These are phyloP conservation scores for Porcisia hertigi DNA, from an alignment of 208 protist species.

Conservation along the genomic window DNA sequence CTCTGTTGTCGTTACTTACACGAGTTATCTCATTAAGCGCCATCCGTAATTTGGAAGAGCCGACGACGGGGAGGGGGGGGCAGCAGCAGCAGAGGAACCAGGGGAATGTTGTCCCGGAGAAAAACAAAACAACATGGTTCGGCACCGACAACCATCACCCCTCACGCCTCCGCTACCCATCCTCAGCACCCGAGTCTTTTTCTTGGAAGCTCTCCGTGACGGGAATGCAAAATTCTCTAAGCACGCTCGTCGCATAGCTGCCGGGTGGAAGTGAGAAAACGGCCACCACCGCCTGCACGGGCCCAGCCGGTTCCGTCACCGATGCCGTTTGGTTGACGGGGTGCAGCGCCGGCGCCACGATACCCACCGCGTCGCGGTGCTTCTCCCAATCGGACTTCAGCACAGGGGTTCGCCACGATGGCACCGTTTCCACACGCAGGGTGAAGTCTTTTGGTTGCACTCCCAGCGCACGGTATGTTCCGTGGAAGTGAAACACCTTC, in stretches of 20 bases:
- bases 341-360: background rate
- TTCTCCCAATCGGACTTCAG: slow-evolving; percentile 68
- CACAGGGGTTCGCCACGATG: slow-evolving; percentile 48
- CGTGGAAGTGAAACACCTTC: slow-evolving; percentile 89
- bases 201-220: slow-evolving; percentile 47
- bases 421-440: slow-evolving; percentile 31
- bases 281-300: slow-evolving; percentile 46
- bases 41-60: background rate
- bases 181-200: slow-evolving; percentile 3
- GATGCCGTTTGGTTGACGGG: background rate
- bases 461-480: slow-evolving; percentile 77
- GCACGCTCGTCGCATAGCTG: slow-evolving; percentile 84
- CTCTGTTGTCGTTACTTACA: background rate
- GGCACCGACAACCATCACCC: background rate
- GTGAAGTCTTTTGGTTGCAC: slow-evolving; percentile 50
- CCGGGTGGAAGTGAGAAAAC: slow-evolving; percentile 83
- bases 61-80: background rate
- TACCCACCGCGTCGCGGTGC: slow-evolving; percentile 10
- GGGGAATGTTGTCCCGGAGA: background rate
- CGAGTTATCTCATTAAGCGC: background rate
- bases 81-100: background rate
- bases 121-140: background rate
- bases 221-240: slow-evolving; percentile 74
- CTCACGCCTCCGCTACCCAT: background rate
- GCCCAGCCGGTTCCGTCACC: slow-evolving; percentile 20